A percentile compares a stretch with the other conserved stretches of the same genome.
phyloP scores from a whole-genome alignment of 2,329 filamentous ascomycete species.

The Penicillium sp. region DNA sequence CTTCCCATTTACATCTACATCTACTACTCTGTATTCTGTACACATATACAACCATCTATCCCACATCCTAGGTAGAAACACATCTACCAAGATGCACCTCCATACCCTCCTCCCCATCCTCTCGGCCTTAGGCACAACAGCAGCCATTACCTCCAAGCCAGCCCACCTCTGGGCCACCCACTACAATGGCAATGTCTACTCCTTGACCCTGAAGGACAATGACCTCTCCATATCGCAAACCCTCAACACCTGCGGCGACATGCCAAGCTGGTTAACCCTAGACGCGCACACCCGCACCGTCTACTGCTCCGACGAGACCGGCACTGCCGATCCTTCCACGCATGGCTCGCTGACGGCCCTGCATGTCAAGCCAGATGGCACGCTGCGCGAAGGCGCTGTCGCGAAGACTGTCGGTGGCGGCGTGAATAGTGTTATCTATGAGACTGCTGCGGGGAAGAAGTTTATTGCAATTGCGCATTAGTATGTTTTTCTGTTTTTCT shows the following conservation, averaged over 20 bases:
- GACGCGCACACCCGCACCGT: slow-evolving; percentile 21
- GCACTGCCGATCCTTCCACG: slow-evolving; percentile 15
- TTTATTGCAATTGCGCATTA: slow-evolving; percentile 34
- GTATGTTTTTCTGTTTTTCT: slow-evolving; percentile 22
- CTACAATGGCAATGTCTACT: slow-evolving; percentile 20
- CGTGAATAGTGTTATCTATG: slow-evolving; percentile 30
- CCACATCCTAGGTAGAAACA: not conserved
- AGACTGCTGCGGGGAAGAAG: slow-evolving; percentile 16
- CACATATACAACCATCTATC: not conserved
- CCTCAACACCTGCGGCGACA: slow-evolving; percentile 26
- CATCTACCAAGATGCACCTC: slow-evolving; percentile 8
- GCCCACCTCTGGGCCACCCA: slow-evolving; percentile 18
- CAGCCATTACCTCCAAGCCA: not conserved
- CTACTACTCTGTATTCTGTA: not conserved
- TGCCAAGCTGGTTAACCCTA: slow-evolving; percentile 33
- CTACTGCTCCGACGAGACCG: slow-evolving; percentile 32
- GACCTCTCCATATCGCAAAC: slow-evolving; percentile 19
- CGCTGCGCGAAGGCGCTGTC: slow-evolving; percentile 18
- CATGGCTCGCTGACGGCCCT: slow-evolving; percentile 27
- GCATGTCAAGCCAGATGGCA: slow-evolving; percentile 13
- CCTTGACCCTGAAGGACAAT: slow-evolving; percentile 10
- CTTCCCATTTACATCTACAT: not conserved
- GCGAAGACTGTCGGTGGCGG: slow-evolving; percentile 23
- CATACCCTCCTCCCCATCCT: slow-evolving; percentile 7
- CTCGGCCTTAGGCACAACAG: not conserved